Conservation (phyloP, 78 protist genomes). For the Tieghemostelium lacteum region DNA sequence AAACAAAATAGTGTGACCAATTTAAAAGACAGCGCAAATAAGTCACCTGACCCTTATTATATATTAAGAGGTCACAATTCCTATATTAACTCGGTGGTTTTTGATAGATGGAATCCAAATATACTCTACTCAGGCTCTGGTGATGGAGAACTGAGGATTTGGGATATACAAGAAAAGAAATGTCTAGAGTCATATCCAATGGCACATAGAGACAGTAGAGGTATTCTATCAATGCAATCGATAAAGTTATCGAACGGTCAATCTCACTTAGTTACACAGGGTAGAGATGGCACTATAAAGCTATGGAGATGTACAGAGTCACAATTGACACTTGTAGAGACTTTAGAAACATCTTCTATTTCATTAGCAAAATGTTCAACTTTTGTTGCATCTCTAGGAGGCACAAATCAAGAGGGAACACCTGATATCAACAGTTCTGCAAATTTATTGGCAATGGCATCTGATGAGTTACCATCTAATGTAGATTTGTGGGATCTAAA, state of each 20-base stretch:
- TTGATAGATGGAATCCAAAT: conserved; percentile 30
- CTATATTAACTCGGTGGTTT: conserved; percentile 20
- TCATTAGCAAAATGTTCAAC: conserved; percentile 49
- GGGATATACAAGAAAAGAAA: conserved; percentile 69
- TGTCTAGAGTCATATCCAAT: conserved; percentile 16
- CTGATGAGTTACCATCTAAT: conserved; percentile 32
- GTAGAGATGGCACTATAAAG: conserved; percentile 59
- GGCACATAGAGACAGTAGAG: conserved; percentile 11
- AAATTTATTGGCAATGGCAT: conserved; percentile 14
- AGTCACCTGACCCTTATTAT: conserved; percentile 72
- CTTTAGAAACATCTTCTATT: conserved; percentile 44
- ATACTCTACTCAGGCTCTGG: conserved; percentile 72
- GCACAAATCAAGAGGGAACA: not conserved
- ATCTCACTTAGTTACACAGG: conserved; percentile 20
- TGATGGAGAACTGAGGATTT: conserved; percentile 64
- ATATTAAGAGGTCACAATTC: conserved; percentile 55
- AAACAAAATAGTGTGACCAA: too few relatives aligned
- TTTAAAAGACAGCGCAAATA: too few relatives aligned
- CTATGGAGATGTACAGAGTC: conserved; percentile 12
- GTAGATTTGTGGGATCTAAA: conserved; percentile 35
- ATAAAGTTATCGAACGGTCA: not conserved
- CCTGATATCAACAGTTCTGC: not conserved
- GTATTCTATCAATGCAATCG: conserved; percentile 50
- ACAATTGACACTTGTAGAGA: not conserved
- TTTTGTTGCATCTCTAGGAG: not conserved